Percentiles rank a stretch among this genome's conserved stretches.
phyloP scores from a whole-genome alignment of 225 moss, liverwort and hornwort species.

The Sphagnum contortum region DNA sequence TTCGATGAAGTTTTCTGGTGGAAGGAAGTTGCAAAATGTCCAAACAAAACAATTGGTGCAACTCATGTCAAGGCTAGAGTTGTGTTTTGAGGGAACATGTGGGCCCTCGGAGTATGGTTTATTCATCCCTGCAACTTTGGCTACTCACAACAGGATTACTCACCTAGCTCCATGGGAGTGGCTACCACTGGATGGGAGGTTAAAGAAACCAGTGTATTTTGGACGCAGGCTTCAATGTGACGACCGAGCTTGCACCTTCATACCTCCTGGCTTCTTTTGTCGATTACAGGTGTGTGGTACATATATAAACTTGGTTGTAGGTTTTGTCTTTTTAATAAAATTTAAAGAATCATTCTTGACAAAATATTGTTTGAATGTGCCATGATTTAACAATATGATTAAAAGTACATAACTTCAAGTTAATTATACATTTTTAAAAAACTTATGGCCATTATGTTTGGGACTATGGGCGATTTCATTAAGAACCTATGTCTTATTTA shows the following conservation, averaged over 20 bases:
- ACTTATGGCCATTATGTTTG: too few relatives aligned
- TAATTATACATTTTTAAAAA: not conserved
- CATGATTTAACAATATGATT: not conserved
- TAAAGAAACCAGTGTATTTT: not conserved
- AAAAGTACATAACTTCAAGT: not conserved
- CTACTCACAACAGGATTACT: not conserved
- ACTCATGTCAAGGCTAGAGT: conserved; percentile 2
- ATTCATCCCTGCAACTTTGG: conserved; percentile 1
- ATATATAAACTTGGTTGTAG: too few relatives aligned
- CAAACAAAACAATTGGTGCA: not conserved
- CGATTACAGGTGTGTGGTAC: not conserved
- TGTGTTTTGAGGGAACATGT: not conserved
- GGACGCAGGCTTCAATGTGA: conserved; percentile 1
- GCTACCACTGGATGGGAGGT: not conserved
- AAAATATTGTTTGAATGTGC: not conserved
- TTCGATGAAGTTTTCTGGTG: not conserved
- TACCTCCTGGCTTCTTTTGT: conserved; percentile 3
- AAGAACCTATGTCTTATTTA: too few relatives aligned
- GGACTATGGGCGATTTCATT: too few relatives aligned
- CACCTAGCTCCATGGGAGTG: not conserved
- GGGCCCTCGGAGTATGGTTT: not conserved
- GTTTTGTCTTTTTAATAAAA: too few relatives aligned
- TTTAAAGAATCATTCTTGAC: not conserved
- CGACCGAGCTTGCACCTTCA: not conserved
- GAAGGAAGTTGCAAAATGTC: not conserved